These are phyloP conservation scores for Piloderma croceum DNA, from an alignment of 768 basidiomycete genomes.

Conservation along the genomic window DNA sequence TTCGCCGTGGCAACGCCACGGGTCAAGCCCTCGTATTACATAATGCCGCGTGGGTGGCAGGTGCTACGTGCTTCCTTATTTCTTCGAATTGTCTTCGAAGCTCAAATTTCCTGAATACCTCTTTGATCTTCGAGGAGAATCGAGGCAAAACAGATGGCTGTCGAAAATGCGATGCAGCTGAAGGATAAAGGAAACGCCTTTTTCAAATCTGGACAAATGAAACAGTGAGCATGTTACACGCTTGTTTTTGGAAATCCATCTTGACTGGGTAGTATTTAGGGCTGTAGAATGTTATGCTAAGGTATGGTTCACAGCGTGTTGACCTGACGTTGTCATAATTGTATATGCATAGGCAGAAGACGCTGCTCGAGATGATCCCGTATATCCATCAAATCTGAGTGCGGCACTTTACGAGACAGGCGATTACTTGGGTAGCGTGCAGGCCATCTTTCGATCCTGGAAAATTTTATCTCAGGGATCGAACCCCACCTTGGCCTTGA, in stretches of 20 bases:
- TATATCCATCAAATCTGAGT: constrained; percentile 25
- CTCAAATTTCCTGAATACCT: too few species aligned
- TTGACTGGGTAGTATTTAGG: constrained; percentile 2
- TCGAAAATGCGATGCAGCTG: constrained; percentile 1
- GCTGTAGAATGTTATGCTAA: constrained; percentile 11
- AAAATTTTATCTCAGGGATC: constrained; percentile 3
- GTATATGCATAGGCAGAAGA: constrained; percentile 16
- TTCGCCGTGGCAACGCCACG: too few species aligned
- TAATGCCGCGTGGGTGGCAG: too few species aligned
- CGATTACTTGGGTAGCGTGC: constrained; percentile 15
- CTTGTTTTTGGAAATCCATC: not conserved
- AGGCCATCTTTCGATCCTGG: constrained; percentile 19
- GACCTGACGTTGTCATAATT: not conserved
- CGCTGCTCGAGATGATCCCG: constrained; percentile 13
- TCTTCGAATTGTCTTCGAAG: too few species aligned
- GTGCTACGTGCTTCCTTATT: too few species aligned
- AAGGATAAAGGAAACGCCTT: constrained; percentile 23
- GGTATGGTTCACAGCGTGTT: constrained; percentile 2
- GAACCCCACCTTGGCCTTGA: constrained; percentile 8
- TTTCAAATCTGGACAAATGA: constrained; percentile 21
- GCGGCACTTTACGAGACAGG: constrained; percentile 26
- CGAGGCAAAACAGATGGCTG: too few species aligned
- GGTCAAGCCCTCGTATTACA: too few species aligned
- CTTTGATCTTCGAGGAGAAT: too few species aligned
- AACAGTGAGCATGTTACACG: constrained; percentile 12